Conservation (phyloP, 441 rosid species). For the Biscutella laevigata region DNA sequence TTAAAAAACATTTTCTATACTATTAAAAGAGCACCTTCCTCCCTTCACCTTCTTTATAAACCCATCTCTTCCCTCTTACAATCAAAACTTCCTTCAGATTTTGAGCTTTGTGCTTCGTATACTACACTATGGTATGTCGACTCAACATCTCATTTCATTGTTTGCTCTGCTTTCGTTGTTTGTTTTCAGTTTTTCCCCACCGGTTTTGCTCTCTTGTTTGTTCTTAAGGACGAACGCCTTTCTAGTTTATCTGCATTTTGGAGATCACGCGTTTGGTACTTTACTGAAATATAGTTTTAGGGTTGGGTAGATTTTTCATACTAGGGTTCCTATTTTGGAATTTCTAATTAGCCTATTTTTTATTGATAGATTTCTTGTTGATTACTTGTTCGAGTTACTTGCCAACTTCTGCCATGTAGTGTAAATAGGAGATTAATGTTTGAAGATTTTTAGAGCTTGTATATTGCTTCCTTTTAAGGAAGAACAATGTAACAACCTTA, state of each 20-base stretch:
- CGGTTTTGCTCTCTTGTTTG: constrained; percentile 3
- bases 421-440: neutral
- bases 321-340: constrained; percentile 16
- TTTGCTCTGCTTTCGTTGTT: neutral
- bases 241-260: constrained; percentile 17
- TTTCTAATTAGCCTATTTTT: neutral
- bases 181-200: neutral
- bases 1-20: too few species aligned
- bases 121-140: neutral
- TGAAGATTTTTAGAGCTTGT: neutral
- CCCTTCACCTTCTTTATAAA: constrained; percentile 12
- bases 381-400: neutral
- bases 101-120: neutral
- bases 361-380: neutral
- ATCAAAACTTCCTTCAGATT: constrained; percentile 4
- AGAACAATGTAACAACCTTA: neutral
- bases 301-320: neutral
- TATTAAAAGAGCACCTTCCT: too few species aligned
- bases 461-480: neutral
- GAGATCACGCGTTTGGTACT: constrained; percentile 19
- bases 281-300: constrained; percentile 16
- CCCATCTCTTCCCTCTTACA: neutral
- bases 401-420: neutral
- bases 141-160: neutral
- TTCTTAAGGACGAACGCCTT: neutral